Evolutionary conservation across 2,329 filamentous ascomycete species (phyloP).

Genomic region (Raffaelea albimanens): DNA sequence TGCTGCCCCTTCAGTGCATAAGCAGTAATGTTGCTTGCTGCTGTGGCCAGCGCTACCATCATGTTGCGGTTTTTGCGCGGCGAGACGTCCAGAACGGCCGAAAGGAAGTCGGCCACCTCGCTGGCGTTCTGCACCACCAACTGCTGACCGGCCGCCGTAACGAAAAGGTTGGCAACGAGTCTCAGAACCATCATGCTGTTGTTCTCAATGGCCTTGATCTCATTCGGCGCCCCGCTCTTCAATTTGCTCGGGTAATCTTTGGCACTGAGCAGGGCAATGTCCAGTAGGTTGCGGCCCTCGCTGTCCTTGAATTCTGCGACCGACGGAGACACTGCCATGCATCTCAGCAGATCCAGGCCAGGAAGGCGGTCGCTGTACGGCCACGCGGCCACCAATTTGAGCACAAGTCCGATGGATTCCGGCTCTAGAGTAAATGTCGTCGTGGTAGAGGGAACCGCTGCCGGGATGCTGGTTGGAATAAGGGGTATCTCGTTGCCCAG

Average conservation of each 20-base stretch:
- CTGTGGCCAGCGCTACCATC: slow-evolving; percentile 70
- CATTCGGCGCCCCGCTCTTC: slow-evolving; percentile 33
- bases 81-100: slow-evolving; percentile 35
- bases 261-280: slow-evolving; percentile 29
- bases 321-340: slow-evolving; percentile 60
- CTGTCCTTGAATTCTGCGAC: slow-evolving; percentile 52
- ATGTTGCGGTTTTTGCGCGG: slow-evolving; percentile 64
- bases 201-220: slow-evolving; percentile 57
- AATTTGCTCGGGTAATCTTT: slow-evolving; percentile 19
- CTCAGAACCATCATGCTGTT: slow-evolving; percentile 82
- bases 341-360: slow-evolving; percentile 78
- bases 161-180: slow-evolving; percentile 75
- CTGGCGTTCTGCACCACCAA: slow-evolving; percentile 51
- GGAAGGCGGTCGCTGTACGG: slow-evolving; percentile 72
- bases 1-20: slow-evolving; percentile 43
- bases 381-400: slow-evolving; percentile 71
- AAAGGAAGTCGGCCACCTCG: slow-evolving; percentile 47
- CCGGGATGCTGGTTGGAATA: no score
- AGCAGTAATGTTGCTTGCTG: slow-evolving; percentile 78
- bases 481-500: slow-evolving; percentile 37
- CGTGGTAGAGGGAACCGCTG: slow-evolving; percentile 13
- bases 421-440: slow-evolving; percentile 19
- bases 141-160: slow-evolving; percentile 59
- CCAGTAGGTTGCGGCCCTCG: slow-evolving; percentile 49
- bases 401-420: slow-evolving; percentile 48